These are phyloP conservation scores for Pezicula carpinea DNA, from an alignment of 2,329 filamentous ascomycete species.

Conservation along the genomic window DNA sequence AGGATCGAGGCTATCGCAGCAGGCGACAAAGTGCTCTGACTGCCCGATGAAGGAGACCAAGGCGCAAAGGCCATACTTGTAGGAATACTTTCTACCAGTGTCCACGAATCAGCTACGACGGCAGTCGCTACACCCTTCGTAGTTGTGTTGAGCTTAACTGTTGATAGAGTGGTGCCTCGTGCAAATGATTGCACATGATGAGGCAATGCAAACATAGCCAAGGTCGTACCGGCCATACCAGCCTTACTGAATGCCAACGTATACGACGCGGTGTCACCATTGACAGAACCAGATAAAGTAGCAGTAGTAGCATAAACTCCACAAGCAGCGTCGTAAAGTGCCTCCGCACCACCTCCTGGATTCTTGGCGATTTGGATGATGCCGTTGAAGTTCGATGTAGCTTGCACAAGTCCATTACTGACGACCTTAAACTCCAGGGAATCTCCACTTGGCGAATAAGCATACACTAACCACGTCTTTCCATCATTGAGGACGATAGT, in stretches of 20 bases:
- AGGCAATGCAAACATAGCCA: conserved; percentile 84
- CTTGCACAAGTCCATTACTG: conserved; percentile 61
- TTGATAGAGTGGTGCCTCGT: conserved; percentile 38
- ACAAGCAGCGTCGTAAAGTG: conserved; percentile 67
- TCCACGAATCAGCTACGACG: conserved; percentile 70
- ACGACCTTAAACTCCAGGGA: conserved; percentile 64
- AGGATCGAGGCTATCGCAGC: conserved; percentile 56
- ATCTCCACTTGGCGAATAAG: conserved; percentile 52
- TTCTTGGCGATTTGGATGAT: conserved; percentile 81
- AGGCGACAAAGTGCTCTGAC: conserved; percentile 40
- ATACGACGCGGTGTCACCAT: conserved; percentile 63
- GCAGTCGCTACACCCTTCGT: conserved; percentile 80
- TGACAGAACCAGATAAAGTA: conserved; percentile 57
- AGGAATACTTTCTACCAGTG: conserved; percentile 72
- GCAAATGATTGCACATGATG: conserved; percentile 81
- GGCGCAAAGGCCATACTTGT: conserved; percentile 72
- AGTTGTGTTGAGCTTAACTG: conserved; percentile 66
- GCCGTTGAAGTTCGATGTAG: conserved; percentile 66
- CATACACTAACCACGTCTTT: conserved; percentile 76
- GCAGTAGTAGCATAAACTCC: conserved; percentile 69
- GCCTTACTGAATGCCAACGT: conserved; percentile 67
- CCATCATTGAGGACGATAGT: conserved; percentile 67
- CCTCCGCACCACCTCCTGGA: conserved; percentile 55
- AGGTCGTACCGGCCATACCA: conserved; percentile 52
- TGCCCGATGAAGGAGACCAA: conserved; percentile 56